These are phyloP conservation scores for Rhizomucor pusillus DNA, from an alignment of 371 early-diverging fungal species.

Conservation along the genomic window DNA sequence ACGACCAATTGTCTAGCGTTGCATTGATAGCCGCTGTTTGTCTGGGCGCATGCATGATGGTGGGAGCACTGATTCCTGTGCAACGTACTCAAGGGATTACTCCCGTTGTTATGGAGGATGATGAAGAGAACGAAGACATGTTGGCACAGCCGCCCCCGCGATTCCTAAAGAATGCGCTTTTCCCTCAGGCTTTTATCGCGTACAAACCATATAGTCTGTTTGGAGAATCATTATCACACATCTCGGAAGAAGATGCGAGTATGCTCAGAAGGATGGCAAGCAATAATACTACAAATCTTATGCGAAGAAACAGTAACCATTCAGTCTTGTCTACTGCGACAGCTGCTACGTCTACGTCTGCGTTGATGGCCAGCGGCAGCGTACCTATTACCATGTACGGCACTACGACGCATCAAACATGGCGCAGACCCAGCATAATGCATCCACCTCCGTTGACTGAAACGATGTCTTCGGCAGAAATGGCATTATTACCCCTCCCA, in stretches of 20 bases:
- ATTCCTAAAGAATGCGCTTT: slow-evolving; percentile 30
- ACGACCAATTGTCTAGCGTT: slow-evolving; percentile 3
- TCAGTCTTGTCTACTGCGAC: slow-evolving; percentile 11
- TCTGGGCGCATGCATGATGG: neutral
- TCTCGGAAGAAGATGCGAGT: slow-evolving; percentile 42
- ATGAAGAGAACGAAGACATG: slow-evolving; percentile 16
- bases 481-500: slow-evolving; percentile 29
- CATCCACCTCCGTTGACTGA: slow-evolving; percentile 1
- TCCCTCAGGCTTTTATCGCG: slow-evolving; percentile 8
- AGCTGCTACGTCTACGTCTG: slow-evolving; percentile 8
- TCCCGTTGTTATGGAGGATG: slow-evolving; percentile 19
- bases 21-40: neutral
- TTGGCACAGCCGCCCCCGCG: slow-evolving; percentile 18
- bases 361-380: slow-evolving; percentile 11
- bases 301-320: slow-evolving; percentile 10
- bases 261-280: slow-evolving; percentile 29
- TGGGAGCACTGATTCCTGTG: slow-evolving; percentile 2
- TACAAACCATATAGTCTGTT: slow-evolving; percentile 48
- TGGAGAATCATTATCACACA: slow-evolving; percentile 42
- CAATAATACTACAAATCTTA: slow-evolving; percentile 6
- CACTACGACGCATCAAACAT: neutral
- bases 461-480: slow-evolving; percentile 23
- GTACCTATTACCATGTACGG: slow-evolving; percentile 12
- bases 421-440: neutral
- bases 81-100: slow-evolving; percentile 11